Evolutionary conservation across 1,284 basidiomycete genomes (phyloP), one percentile per base, ranked within the genome.

Genomic region (Ustilago nuda): DNA sequence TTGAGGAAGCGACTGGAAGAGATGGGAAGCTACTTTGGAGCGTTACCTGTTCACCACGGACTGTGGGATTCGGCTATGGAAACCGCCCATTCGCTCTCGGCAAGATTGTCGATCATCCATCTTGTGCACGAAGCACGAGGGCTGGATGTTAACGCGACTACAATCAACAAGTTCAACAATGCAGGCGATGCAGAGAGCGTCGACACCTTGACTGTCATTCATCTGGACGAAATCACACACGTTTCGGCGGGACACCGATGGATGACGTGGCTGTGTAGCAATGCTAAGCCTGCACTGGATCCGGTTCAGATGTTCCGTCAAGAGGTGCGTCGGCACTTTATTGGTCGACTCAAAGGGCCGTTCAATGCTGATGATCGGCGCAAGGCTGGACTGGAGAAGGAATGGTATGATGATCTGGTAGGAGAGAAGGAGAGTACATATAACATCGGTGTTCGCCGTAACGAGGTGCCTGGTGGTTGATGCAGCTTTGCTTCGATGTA

Each of bases 101-200:
- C 93, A 0, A 89, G 93, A 2, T 89, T 95, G 32, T 92, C 92
- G 2, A 94, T 95, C 85, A 93, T 95, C 76, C 93, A 94, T 81
- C 90, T 95, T 35, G 93, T 95, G 0, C 93, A 94, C 83, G 94
- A 95, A 87, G 93, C 93, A 1, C 88, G 93, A 33, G 93, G 94
- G 2, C 88, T 95, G 8, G 94, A 95, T 86, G 92, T 94, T 51
- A 83, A 85, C 52, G 94, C 94, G 0, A 88, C 89, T 13, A 94
- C 93, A 3, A 94, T 96, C 78, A 91, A 90, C 67, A 90, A 91
- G 71, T 93, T 94, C 81, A 87, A 89, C 8, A 89, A 89, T 36
- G 91, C 91, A 11, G 88, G 92, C 19, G 93, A 95, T 84, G 76
- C 79, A 12, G 91, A 92, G 67, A 93, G 90, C 61, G 92, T 93